Evolutionary conservation across 1,284 basidiomycete species (phyloP).

Genomic region (Agaricales sp.): DNA sequence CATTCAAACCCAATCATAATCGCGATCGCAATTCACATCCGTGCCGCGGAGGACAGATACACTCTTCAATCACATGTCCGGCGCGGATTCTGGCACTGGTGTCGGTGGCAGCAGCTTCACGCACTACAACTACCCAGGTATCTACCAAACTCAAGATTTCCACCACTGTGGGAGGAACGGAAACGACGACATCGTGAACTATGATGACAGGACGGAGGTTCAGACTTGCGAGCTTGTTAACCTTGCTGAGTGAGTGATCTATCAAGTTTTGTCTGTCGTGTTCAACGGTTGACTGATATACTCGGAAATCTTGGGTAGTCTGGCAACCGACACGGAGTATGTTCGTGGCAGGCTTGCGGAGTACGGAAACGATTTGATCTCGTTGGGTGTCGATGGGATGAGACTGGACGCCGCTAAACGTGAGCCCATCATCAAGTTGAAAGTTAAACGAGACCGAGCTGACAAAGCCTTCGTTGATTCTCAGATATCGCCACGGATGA

Average conservation of each 20-base stretch:
- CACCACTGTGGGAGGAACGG: constrained; percentile 52
- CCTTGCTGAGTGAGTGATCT: constrained; percentile 41
- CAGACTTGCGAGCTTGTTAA: constrained; percentile 49
- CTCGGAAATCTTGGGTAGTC: too few species aligned
- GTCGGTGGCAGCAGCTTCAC: not conserved
- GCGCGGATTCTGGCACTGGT: constrained; percentile 25
- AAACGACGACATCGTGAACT: constrained; percentile 46
- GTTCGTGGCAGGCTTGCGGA: constrained; percentile 41
- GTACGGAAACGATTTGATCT: constrained; percentile 52
- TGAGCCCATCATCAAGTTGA: constrained; percentile 18
- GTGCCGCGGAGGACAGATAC: constrained; percentile 41
- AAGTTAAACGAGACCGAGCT: not conserved
- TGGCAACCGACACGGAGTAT: constrained; percentile 52
- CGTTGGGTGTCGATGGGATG: constrained; percentile 54
- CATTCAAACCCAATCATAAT: too few species aligned
- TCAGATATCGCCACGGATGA: constrained; percentile 44
- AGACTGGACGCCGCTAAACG: constrained; percentile 61
- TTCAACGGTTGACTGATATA: not conserved
- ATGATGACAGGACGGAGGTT: constrained; percentile 38
- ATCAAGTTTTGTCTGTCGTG: not conserved
- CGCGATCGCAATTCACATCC: constrained; percentile 1
- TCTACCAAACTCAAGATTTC: constrained; percentile 45
- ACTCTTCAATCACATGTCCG: constrained; percentile 59
- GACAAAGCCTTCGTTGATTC: not conserved
- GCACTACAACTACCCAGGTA: constrained; percentile 49